phyloP scores from a whole-genome alignment of 148 eudicot species.

The Chenopodium berlandieri region DNA sequence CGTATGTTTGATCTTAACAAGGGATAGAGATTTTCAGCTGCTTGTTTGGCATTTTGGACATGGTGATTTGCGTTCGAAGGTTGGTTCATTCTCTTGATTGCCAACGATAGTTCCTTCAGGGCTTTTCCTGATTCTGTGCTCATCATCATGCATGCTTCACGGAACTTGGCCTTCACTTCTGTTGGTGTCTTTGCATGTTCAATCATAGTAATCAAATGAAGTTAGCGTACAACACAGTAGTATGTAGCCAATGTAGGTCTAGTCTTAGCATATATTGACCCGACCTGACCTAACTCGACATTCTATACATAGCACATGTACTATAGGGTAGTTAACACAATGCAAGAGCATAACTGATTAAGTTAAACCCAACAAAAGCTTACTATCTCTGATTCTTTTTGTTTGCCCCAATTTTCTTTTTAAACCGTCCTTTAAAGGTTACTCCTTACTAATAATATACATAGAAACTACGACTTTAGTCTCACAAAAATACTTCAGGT shows the following conservation, averaged over 20 bases:
- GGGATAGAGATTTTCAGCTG: constrained; percentile 32
- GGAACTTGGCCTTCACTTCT: constrained; percentile 39
- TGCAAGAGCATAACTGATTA: no score
- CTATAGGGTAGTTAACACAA: no score
- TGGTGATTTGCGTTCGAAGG: constrained; percentile 35
- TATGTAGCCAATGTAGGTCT: no score
- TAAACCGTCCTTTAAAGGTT: no score
- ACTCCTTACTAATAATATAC: no score
- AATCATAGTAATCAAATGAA: not conserved
- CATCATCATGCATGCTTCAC: constrained; percentile 51
- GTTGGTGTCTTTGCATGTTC: not conserved
- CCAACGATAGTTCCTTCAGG: constrained; percentile 43
- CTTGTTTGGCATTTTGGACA: constrained; percentile 38
- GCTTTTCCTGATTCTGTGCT: constrained; percentile 50
- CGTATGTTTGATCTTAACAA: constrained; percentile 30
- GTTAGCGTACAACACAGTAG: not conserved
- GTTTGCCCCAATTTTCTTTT: no score
- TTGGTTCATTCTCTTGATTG: constrained; percentile 41
- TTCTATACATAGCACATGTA: no score
- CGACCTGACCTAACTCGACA: no score
- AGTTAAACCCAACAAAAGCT: not conserved
- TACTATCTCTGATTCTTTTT: no score
- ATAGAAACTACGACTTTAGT: no score
- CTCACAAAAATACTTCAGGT: no score
- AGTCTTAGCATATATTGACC: no score